Evolutionary conservation across 2,329 filamentous ascomycete species (phyloP).

Genomic region (Verticillium albo-atrum): DNA sequence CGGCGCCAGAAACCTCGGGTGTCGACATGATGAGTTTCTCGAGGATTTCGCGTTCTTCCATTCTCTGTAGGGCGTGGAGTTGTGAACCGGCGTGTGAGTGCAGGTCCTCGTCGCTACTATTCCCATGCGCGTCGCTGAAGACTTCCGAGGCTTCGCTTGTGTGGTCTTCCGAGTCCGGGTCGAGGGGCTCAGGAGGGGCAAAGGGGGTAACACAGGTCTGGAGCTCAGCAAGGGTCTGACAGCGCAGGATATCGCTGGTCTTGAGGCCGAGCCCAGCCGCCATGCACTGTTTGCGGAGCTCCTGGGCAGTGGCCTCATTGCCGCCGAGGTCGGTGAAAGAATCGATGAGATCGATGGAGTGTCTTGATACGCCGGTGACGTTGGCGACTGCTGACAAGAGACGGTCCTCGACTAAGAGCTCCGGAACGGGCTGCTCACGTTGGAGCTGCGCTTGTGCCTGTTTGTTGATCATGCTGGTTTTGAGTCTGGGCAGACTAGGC

Average conservation of each 20-base stretch:
- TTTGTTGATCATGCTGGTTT: conserved; percentile 12
- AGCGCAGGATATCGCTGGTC: conserved; percentile 35
- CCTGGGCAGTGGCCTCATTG: conserved; percentile 26
- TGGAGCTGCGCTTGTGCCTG: neutral
- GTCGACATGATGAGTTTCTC: conserved; percentile 36
- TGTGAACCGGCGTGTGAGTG: neutral
- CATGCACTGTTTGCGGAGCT: conserved; percentile 28
- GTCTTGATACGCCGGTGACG: conserved; percentile 26
- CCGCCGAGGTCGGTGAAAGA: conserved; percentile 42
- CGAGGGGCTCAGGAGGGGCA: neutral
- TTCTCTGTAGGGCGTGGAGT: neutral
- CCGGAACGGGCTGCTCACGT: neutral
- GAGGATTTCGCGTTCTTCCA: conserved; percentile 6
- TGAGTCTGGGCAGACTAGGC: conserved; percentile 16
- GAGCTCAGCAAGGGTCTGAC: conserved; percentile 38
- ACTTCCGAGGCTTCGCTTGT: conserved; percentile 5
- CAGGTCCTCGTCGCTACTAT: neutral
- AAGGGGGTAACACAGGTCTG: conserved; percentile 33
- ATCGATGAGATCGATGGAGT: conserved; percentile 29
- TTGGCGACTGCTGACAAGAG: conserved; percentile 29
- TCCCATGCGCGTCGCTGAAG: neutral
- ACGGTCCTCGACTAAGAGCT: conserved; percentile 20
- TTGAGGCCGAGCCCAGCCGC: conserved; percentile 28
- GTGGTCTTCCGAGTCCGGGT: conserved; percentile 1
- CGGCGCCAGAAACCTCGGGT: conserved; percentile 33